Base-by-base conservation (phyloP, 495 filamentous ascomycete genomes). In the Chaetomidium leptoderma region DNA sequence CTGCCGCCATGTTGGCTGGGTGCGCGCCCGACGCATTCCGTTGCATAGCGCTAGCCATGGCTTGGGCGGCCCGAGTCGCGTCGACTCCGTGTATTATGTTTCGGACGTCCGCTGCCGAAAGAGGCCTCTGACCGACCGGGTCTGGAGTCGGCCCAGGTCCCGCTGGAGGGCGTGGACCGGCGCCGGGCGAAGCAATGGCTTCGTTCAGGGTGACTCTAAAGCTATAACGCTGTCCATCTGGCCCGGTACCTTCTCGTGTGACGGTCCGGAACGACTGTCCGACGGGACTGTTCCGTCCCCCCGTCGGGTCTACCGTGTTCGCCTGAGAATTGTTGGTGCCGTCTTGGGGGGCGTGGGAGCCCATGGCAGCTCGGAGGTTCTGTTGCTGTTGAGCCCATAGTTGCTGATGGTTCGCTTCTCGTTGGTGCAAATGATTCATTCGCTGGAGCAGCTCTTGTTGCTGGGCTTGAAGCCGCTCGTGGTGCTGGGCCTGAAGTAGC, bases 41-140 rank as follows among this genome's bases (percentile, higher is more conserved):
- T 24, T 75, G 73, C 75, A 80, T 79, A 23, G 74, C 76, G 60
- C 72, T 72, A 0, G 70, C 65, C 63, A 75, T 73, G n/a, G 60
- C 59, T 33, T 72, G 72, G 4, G 68, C 70, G 7, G 72, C 70
- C 30, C 76, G 69, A 10, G 57, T 64, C n/a, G 72, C 65, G 53
- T 79, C 77, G 17, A 71, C 72, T 44, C 70, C 63, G 29, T 74
- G 71, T 5, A 79, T 53, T 9, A 73, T 69, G 55, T 72, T 73
- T 30, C 74, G 75, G 6, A 71, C 58, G 9, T 74, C 73, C 16
- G 66, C 58, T 14, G 65, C 57, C 3, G 68, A 66, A 9, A 72
- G 52, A 8, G 65, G 63, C 19, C 64, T 61, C 19, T 39, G 53
- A 16, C 49, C 47, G 6, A 27, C 19, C 17, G 59, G 45, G 11